Evolutionary conservation across 2,329 filamentous ascomycete genomes (phyloP).

Genomic region (Colletotrichum eleusines): DNA sequence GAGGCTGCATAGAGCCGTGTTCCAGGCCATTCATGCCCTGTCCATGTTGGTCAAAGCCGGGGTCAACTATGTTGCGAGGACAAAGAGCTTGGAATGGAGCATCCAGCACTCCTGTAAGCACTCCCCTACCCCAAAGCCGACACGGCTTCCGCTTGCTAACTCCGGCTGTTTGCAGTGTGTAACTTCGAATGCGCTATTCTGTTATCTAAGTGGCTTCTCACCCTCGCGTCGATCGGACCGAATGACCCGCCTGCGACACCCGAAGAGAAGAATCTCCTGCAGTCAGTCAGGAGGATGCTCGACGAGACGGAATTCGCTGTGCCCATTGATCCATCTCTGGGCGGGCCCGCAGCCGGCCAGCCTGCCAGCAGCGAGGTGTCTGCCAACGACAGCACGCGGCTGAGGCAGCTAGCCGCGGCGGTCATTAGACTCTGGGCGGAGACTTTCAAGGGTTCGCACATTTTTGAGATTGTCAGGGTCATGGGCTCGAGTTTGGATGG

Average conservation of each 20-base stretch:
- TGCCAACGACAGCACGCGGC: constrained; percentile 62
- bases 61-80: constrained; percentile 71
- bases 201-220: constrained; percentile 71
- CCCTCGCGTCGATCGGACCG: constrained; percentile 64
- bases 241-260: constrained; percentile 61
- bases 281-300: constrained; percentile 69
- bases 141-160: constrained; percentile 41
- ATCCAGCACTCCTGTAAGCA: constrained; percentile 71
- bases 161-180: constrained; percentile 57
- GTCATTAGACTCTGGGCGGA: constrained; percentile 72
- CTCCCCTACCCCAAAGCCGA: not conserved
- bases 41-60: constrained; percentile 75
- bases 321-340: constrained; percentile 68
- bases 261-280: constrained; percentile 67
- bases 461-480: constrained; percentile 70
- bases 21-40: constrained; percentile 76
- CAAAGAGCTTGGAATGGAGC: constrained; percentile 72
- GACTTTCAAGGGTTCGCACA: constrained; percentile 71
- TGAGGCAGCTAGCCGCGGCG: constrained; percentile 68
- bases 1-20: constrained; percentile 72
- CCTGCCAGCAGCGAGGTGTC: constrained; percentile 57
- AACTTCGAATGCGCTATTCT: constrained; percentile 73
- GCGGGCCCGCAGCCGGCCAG: constrained; percentile 54
- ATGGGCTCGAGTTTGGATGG: constrained; percentile 69
- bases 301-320: constrained; percentile 74